phyloP scores from a whole-genome alignment of 768 basidiomycete species.

The Hysterangium stoloniferum region DNA sequence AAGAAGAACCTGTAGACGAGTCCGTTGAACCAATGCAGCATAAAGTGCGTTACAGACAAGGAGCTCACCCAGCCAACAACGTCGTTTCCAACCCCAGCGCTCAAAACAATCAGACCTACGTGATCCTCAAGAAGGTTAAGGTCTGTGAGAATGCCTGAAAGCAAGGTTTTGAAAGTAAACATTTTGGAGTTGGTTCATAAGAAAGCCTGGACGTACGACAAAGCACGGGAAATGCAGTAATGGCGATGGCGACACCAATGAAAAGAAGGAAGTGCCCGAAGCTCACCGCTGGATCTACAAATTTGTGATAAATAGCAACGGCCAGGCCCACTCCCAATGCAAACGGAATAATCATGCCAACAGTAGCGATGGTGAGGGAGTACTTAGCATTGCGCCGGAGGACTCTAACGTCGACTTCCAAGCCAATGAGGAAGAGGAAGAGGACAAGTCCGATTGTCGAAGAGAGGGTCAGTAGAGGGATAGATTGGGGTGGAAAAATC shows the following conservation, averaged over 20 bases:
- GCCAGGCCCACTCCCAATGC: conserved; percentile 71
- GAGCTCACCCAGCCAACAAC: conserved; percentile 28
- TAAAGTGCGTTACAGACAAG: not conserved
- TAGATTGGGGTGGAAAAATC: conserved; percentile 33
- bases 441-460: conserved; percentile 69
- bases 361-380: conserved; percentile 50
- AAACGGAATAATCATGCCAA: conserved; percentile 70
- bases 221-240: conserved; percentile 77
- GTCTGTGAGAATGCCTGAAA: conserved; percentile 62
- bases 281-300: conserved; percentile 47
- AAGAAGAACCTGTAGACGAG: conserved; percentile 78
- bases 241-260: conserved; percentile 73
- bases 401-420: conserved; percentile 73
- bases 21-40: conserved; percentile 11
- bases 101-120: conserved; percentile 76
- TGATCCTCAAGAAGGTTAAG: conserved; percentile 74
- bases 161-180: conserved; percentile 17
- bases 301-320: conserved; percentile 67
- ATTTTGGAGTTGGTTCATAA: no score
- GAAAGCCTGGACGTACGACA: conserved; percentile 44
- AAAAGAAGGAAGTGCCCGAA: conserved; percentile 84
- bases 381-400: conserved; percentile 55
- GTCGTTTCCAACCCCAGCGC: conserved; percentile 77
- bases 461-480: conserved; percentile 60
- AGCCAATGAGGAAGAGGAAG: conserved; percentile 77